Evolutionary conservation across 371 early-diverging fungal species (phyloP).

Genomic region (Capillidium heterosporum): DNA sequence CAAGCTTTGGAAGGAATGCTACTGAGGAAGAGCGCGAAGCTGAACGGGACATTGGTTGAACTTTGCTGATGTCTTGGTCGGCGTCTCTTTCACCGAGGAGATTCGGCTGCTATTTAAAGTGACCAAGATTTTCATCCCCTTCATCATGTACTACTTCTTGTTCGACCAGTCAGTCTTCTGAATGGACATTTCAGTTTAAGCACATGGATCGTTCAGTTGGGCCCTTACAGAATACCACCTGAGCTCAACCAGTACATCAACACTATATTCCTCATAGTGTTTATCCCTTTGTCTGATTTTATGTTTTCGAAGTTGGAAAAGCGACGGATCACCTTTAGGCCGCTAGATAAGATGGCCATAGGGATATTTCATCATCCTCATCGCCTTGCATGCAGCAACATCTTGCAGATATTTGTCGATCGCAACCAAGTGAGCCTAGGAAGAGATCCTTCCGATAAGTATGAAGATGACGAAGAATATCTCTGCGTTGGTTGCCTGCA

Average conservation of each 20-base stretch:
- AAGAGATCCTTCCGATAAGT: too few species aligned
- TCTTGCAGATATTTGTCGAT: neutral
- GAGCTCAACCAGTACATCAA: constrained; percentile 1
- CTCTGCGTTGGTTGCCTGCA: constrained; percentile 8
- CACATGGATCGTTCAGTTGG: neutral
- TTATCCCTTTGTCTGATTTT: constrained; percentile 1
- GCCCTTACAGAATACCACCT: neutral
- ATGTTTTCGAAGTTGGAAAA: neutral
- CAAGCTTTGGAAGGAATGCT: constrained; percentile 2
- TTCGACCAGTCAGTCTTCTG: constrained; percentile 30
- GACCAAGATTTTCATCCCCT: constrained; percentile 17
- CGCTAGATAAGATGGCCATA: neutral
- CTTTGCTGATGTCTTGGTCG: constrained; percentile 7
- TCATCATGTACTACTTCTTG: constrained; percentile 31
- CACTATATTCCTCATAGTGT: constrained; percentile 3
- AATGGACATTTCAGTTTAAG: constrained; percentile 5
- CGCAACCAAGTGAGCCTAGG: constrained; percentile 11
- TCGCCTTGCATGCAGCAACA: neutral
- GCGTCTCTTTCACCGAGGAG: constrained; percentile 3
- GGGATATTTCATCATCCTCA: neutral
- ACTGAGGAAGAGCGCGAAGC: neutral
- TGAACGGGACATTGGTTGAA: constrained; percentile 6
- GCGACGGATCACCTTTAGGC: neutral
- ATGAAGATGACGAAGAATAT: neutral
- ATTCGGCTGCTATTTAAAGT: constrained; percentile 8